Base-by-base conservation (phyloP, 73 alveolate species). In the Paraurostyla sp. region DNA sequence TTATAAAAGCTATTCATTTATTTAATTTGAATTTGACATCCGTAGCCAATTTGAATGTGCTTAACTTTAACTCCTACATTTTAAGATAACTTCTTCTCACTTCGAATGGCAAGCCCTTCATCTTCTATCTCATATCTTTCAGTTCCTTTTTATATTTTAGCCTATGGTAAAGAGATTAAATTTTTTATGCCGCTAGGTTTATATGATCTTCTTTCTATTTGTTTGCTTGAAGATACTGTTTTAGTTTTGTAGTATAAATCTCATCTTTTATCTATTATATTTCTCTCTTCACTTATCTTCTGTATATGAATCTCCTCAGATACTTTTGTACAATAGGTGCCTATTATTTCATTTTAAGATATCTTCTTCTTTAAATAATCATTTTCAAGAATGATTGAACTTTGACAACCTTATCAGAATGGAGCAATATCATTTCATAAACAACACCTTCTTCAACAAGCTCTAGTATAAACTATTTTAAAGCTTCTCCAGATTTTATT, bases 81-180 rank as follows among this genome's bases (percentile, higher is more conserved):
- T 73, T 73, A 29, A 73, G 71, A 33, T 7, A 73, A 29, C 87
- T 73, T 16, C 71, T 73, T 30, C 87, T 73, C 33, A 68, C 41
- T 1, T 43, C 87, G 36, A 43, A 73, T 13, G 87, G 87, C 32
- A 73, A 29, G 6, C 48, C 32, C 41, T 73, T 73, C 23, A 73
- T 9, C 36, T 73, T 73, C 4, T 73, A 4, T 45, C 87, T 73
- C 30, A 73, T 2, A 18, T 45, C 87, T 30, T 73, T 73, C 0
- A 73, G 50, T 20, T 45, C 87, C 32, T 73, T 73, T 35, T 48
- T 42, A 11, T 32, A 27, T 35, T 45, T 73, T 45, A 73, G 27
- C 32, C 68, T 48, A 27, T 73, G 87, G 42, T 73, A 73, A 11
- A 73, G 87, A 3, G 69, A 45, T 73, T 73, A 48, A 22, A 73